A percentile compares a stretch with the other conserved stretches of the same genome.
Conservation (phyloP, 495 filamentous ascomycete species). For the Talaromyces nanjingensis region DNA sequence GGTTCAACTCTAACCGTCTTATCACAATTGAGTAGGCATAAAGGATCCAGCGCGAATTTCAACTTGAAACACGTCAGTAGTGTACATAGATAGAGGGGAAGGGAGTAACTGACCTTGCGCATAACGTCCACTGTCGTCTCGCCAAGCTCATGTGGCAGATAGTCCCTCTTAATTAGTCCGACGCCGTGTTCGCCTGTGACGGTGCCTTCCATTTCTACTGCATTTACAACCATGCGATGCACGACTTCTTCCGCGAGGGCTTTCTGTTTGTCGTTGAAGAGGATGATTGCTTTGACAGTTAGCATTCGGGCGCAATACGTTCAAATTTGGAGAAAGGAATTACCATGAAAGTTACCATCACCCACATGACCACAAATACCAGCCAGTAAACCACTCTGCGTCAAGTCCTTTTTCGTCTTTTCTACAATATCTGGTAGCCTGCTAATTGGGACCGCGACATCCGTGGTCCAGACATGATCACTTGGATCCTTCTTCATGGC, state of each 20-base stretch:
- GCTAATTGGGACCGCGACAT: conserved; percentile 61
- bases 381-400: conserved; percentile 46
- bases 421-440: conserved; percentile 57
- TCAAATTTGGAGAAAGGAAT: conserved; percentile 2
- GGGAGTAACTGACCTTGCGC: conserved; percentile 44
- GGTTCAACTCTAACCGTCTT: conserved; percentile 51
- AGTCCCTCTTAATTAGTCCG: conserved; percentile 55
- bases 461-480: conserved; percentile 60
- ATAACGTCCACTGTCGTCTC: conserved; percentile 52
- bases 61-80: conserved; percentile 32
- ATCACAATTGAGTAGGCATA: conserved; percentile 60
- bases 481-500: conserved; percentile 46
- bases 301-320: neutral
- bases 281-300: conserved; percentile 37
- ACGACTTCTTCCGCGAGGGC: conserved; percentile 44
- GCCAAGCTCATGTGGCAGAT: conserved; percentile 51
- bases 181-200: conserved; percentile 60
- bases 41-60: conserved; percentile 59
- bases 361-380: conserved; percentile 63
- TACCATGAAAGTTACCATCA: conserved; percentile 60
- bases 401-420: conserved; percentile 52
- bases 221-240: conserved; percentile 54
- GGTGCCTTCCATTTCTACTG: conserved; percentile 58
- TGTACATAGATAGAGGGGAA: neutral
- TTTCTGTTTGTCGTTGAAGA: conserved; percentile 51